Evolutionary conservation across 1,139 yeast species (phyloP).

Genomic region (Candida frijolesensis): DNA sequence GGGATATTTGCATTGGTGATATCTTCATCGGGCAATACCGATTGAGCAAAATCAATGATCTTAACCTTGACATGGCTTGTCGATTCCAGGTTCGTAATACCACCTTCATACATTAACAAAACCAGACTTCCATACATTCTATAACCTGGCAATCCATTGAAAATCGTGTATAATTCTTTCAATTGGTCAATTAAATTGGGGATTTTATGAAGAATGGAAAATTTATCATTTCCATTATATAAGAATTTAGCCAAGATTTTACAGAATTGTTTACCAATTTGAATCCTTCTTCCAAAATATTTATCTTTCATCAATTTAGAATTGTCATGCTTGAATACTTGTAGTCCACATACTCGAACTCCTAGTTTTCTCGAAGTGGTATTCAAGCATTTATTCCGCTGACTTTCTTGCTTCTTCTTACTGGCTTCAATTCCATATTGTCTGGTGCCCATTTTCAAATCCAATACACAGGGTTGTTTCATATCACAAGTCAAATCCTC

Average conservation of each 20-base stretch:
- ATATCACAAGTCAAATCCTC: slow-evolving; percentile 90
- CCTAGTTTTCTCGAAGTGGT: slow-evolving; percentile 87
- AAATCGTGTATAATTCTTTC: slow-evolving; percentile 56
- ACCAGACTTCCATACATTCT: slow-evolving; percentile 91
- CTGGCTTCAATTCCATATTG: slow-evolving; percentile 96
- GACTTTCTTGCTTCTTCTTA: slow-evolving; percentile 71
- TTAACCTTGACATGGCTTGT: slow-evolving; percentile 54
- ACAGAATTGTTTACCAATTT: slow-evolving; percentile 76
- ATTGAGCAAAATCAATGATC: slow-evolving; percentile 94
- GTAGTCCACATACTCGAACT: slow-evolving; percentile 94
- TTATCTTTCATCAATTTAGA: slow-evolving; percentile 69
- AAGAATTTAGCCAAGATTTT: slow-evolving; percentile 73
- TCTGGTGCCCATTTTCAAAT: slow-evolving; percentile 96
- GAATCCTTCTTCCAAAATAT: slow-evolving; percentile 84
- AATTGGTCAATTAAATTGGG: slow-evolving; percentile 66
- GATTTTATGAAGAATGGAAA: slow-evolving; percentile 67
- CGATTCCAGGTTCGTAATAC: slow-evolving; percentile 12
- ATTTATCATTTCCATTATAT: slow-evolving; percentile 66
- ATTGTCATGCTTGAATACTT: slow-evolving; percentile 63
- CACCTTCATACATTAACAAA: slow-evolving; percentile 84
- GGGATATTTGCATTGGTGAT: slow-evolving; percentile 48
- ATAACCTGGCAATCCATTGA: slow-evolving; percentile 68
- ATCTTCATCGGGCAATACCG: slow-evolving; percentile 69
- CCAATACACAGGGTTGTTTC: slow-evolving; percentile 86
- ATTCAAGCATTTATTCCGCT: slow-evolving; percentile 72